Conservation (phyloP, 345 rosid species). For the Eucalyptus tenuipes region DNA sequence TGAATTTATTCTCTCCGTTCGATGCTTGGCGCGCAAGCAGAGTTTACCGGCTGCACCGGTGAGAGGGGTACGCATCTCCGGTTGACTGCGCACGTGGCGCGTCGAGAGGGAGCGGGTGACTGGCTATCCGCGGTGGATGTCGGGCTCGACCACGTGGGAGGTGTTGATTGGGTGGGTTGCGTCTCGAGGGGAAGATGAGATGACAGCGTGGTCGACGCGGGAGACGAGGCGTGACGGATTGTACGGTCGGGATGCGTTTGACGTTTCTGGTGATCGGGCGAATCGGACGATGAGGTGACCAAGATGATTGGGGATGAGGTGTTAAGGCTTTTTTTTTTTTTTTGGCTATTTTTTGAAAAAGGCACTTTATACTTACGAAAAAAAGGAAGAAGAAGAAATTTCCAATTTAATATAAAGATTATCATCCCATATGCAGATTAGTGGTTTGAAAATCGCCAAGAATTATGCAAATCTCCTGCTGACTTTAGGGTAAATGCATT, state of each 20-base stretch:
- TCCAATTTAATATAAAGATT: not conserved
- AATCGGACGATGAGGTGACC: not conserved
- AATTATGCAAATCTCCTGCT: not conserved
- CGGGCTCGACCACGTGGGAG: not conserved
- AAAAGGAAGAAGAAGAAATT: no score
- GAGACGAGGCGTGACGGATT: not conserved
- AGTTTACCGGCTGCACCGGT: not conserved
- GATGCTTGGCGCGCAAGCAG: not conserved
- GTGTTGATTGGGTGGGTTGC: not conserved
- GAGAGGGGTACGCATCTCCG: accelerated
- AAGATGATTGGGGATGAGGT: not conserved
- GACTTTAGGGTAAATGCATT: not conserved
- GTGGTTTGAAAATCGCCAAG: no score
- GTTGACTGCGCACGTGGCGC: no score
- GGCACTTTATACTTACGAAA: not conserved
- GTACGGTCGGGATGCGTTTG: not conserved
- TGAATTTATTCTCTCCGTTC: not conserved
- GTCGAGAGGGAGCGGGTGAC: not conserved
- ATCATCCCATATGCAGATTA: not conserved
- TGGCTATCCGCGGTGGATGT: not conserved
- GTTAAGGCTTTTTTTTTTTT: not conserved
- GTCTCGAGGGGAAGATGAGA: not conserved
- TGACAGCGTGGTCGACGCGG: not conserved
- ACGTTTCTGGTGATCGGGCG: not conserved
- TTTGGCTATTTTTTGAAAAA: not conserved